Evolutionary conservation across 257 asterid species (phyloP).

Genomic region (Scutellaria galericulata): DNA sequence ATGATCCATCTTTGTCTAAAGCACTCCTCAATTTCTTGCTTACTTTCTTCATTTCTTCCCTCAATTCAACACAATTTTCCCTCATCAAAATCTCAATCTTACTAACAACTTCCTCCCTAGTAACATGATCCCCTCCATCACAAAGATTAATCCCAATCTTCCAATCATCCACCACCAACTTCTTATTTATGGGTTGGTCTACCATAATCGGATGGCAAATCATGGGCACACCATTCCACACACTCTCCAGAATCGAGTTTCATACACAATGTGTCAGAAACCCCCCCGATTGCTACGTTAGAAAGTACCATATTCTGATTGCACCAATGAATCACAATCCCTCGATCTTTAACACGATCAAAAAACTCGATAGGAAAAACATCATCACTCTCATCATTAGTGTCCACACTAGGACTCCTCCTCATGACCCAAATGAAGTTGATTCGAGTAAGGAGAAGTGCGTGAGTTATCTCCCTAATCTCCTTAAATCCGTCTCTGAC

Average conservation of each 20-base stretch:
- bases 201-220: not conserved
- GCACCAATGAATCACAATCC: not conserved
- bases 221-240: not conserved
- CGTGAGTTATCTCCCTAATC: not conserved
- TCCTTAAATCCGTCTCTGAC: no score
- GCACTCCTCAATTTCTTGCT: not conserved
- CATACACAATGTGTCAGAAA: slow-evolving; percentile 1
- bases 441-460: not conserved
- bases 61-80: not conserved
- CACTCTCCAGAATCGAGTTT: not conserved
- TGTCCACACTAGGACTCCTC: no score
- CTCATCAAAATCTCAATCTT: not conserved
- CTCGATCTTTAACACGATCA: not conserved
- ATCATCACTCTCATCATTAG: not conserved
- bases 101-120: not conserved
- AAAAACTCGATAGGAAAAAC: not conserved
- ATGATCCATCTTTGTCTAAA: not conserved
- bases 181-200: not conserved
- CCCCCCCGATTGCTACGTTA: not conserved
- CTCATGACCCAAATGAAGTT: not conserved
- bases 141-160: not conserved
- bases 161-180: slow-evolving; percentile 1
- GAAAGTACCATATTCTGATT: not conserved
- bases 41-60: not conserved
- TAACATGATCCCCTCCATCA: not conserved